Percentiles rank a stretch among this genome's conserved stretches.
Conservation (phyloP, 257 asterid genomes). For the Cinchona pubescens region DNA sequence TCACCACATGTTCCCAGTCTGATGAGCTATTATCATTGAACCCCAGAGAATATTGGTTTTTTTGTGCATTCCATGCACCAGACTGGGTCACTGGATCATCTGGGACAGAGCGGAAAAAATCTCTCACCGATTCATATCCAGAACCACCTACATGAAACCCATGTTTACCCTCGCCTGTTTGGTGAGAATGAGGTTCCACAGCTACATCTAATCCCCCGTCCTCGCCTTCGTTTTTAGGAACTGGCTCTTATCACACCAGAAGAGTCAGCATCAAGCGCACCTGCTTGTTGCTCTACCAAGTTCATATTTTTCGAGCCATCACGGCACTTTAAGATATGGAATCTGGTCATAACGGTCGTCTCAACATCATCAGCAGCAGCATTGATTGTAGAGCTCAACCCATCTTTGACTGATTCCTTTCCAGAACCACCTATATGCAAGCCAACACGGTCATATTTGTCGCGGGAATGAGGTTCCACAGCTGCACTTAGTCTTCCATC, state of each 20-base stretch:
- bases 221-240: constrained; percentile 14
- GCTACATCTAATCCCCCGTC: constrained; percentile 22
- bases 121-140: constrained; percentile 38
- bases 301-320: constrained; percentile 29
- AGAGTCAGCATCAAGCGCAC: constrained; percentile 14
- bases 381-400: constrained; percentile 22
- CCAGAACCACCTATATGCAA: constrained; percentile 11
- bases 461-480: constrained; percentile 21
- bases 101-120: constrained; percentile 29
- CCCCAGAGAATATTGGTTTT: constrained; percentile 29
- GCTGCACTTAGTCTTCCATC: constrained; percentile 24
- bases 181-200: constrained; percentile 26
- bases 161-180: constrained; percentile 18
- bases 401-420: neutral
- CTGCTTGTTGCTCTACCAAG: constrained; percentile 25
- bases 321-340: constrained; percentile 48
- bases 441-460: neutral
- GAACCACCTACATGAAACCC: constrained; percentile 25
- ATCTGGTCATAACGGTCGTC: constrained; percentile 50
- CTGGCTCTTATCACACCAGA: constrained; percentile 13
- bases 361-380: constrained; percentile 37
- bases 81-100: constrained; percentile 36
- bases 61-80: constrained; percentile 21
- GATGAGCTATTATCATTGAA: constrained; percentile 58
- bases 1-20: constrained; percentile 87